Conservation (phyloP, 208 protist genomes). For the Strigomonas culicis region DNA sequence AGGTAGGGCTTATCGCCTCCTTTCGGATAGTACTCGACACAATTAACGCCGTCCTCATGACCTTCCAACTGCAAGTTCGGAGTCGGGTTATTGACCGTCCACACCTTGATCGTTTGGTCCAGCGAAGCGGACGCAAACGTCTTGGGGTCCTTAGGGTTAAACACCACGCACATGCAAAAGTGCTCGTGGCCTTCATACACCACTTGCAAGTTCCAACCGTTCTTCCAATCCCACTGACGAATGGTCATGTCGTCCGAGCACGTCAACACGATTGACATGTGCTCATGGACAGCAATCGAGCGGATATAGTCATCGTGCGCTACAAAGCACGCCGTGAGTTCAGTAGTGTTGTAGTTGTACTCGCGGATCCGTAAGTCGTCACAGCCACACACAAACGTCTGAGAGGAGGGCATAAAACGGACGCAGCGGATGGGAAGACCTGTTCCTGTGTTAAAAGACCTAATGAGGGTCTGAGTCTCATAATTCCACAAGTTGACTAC, state of each 20-base stretch:
- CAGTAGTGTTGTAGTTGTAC: constrained; percentile 99
- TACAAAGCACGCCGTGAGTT: constrained; percentile 96
- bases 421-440: constrained; percentile 92
- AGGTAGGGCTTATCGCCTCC: constrained; percentile 98
- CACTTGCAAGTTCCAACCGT: constrained; percentile 90
- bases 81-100: constrained; percentile 86
- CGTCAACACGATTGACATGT: constrained; percentile 93
- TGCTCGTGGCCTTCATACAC: constrained; percentile 97
- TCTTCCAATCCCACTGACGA: constrained; percentile 98
- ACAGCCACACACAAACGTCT: constrained; percentile 95
- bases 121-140: constrained; percentile 98
- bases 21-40: constrained; percentile 97
- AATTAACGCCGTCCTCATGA: constrained; percentile 99
- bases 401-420: constrained; percentile 96
- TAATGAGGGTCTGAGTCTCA: constrained; percentile 94
- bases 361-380: constrained; percentile 96
- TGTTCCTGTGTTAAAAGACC: constrained; percentile 96
- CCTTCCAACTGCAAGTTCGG: constrained; percentile 98
- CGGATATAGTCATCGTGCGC: constrained; percentile 98
- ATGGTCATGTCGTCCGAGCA: constrained; percentile 98
- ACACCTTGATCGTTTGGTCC: constrained; percentile 97
- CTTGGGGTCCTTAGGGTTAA: constrained; percentile 98
- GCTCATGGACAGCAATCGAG: constrained; percentile 97
- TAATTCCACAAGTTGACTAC: constrained; percentile 97
- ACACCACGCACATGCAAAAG: constrained; percentile 97